phyloP scores from a whole-genome alignment of 192 early-diverging fungal species.

The Backusella circina region DNA sequence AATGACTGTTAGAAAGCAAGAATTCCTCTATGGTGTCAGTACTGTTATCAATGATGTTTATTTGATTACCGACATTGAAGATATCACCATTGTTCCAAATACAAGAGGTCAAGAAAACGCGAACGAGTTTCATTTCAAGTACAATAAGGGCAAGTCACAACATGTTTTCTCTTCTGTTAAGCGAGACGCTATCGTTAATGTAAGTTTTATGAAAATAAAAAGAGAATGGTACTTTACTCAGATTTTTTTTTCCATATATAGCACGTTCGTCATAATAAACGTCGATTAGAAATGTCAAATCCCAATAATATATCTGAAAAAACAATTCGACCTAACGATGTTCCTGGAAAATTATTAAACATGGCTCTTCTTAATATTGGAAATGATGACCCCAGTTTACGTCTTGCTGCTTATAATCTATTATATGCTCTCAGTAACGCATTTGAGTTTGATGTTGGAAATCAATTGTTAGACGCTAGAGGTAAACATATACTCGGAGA shows the following conservation, averaged over 20 bases:
- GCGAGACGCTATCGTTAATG: slow-evolving; percentile 57
- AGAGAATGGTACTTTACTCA: neutral
- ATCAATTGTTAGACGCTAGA: slow-evolving; percentile 72
- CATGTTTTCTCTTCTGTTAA: slow-evolving; percentile 72
- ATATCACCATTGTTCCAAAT: slow-evolving; percentile 17
- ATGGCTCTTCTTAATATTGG: slow-evolving; percentile 90
- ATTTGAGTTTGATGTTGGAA: slow-evolving; percentile 83
- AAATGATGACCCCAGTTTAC: slow-evolving; percentile 73
- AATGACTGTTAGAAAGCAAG: slow-evolving; percentile 47
- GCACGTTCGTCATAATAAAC: slow-evolving; percentile 68
- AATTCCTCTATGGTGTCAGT: slow-evolving; percentile 60
- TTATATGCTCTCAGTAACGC: slow-evolving; percentile 78
- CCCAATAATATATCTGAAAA: slow-evolving; percentile 64
- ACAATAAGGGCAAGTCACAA: slow-evolving; percentile 60
- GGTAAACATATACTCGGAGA: slow-evolving; percentile 15
- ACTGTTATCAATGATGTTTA: slow-evolving; percentile 83
- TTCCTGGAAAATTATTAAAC: slow-evolving; percentile 88
- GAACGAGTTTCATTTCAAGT: slow-evolving; percentile 77
- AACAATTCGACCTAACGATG: slow-evolving; percentile 80
- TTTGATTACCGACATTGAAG: slow-evolving; percentile 56
- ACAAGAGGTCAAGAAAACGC: slow-evolving; percentile 46
- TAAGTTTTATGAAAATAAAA: neutral
- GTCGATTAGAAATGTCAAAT: slow-evolving; percentile 64
- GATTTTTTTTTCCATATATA: slow-evolving; percentile 36
- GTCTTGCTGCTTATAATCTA: slow-evolving; percentile 87